Percentiles rank a stretch among this genome's conserved stretches.
These are phyloP conservation scores for Coemansia sp. DNA, from an alignment of 192 early-diverging fungal species.

Conservation along the genomic window DNA sequence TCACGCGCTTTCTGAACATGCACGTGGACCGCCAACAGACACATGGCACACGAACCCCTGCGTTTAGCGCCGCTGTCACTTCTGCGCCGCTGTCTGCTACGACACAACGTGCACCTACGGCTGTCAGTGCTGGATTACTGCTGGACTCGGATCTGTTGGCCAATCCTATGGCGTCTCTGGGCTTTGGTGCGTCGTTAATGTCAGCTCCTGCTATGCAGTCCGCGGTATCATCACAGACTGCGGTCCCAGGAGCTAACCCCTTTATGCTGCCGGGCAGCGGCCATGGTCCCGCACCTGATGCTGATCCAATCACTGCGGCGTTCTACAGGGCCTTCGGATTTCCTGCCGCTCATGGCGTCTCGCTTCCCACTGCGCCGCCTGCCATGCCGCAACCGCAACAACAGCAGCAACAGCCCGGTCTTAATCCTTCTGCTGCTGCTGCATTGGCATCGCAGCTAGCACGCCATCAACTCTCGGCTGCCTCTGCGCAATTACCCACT, in stretches of 20 bases:
- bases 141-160: constrained; percentile 33
- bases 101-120: constrained; percentile 13
- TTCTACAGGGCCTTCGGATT: constrained; percentile 53
- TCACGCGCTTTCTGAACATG: constrained; percentile 52
- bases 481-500: constrained; percentile 8
- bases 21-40: constrained; percentile 49
- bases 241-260: constrained; percentile 46
- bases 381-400: constrained; percentile 2
- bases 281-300: constrained; percentile 31
- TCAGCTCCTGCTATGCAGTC: background rate
- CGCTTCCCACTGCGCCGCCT: constrained; percentile 8
- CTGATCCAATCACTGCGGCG: constrained; percentile 43
- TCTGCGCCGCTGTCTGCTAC: constrained; percentile 8
- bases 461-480: constrained; percentile 32
- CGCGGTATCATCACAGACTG: constrained; percentile 15
- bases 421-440: constrained; percentile 24
- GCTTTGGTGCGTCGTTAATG: constrained; percentile 12
- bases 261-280: constrained; percentile 53
- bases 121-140: constrained; percentile 32
- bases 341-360: constrained; percentile 6
- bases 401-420: constrained; percentile 7
- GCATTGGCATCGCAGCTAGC: constrained; percentile 35
- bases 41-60: too few relatives aligned
- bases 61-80: constrained; percentile 6
- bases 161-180: constrained; percentile 17